Conservation (phyloP, 192 early-diverging fungal species). For the Endogone sp. region DNA sequence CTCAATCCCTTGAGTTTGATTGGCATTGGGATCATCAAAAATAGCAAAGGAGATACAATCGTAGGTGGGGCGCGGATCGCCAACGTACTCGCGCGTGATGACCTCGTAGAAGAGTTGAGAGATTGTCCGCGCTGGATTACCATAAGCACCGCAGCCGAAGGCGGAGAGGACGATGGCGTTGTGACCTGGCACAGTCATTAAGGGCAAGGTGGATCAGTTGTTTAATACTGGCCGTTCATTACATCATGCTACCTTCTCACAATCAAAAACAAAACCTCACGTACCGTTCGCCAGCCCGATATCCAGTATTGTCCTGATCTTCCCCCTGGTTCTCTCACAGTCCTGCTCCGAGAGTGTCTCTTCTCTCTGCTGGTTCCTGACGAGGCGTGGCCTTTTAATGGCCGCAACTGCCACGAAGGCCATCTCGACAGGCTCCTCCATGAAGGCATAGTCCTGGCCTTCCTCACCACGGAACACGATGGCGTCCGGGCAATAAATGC, state of each 20-base stretch:
- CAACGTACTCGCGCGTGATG: conserved; percentile 32
- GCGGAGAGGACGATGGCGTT: conserved; percentile 38
- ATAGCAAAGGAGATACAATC: not conserved
- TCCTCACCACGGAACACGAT: conserved; percentile 29
- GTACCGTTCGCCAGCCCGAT: conserved; percentile 41
- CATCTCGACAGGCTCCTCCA: conserved; percentile 38
- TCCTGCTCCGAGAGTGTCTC: conserved; percentile 30
- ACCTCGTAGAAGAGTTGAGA: conserved; percentile 38
- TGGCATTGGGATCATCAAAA: not conserved
- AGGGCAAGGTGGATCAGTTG: too few species aligned
- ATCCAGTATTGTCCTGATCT: conserved; percentile 38
- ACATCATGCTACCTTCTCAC: too few species aligned
- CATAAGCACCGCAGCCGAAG: conserved; percentile 37
- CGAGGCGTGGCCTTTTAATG: conserved; percentile 23
- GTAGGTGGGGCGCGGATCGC: conserved; percentile 7
- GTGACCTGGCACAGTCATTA: conserved; percentile 21
- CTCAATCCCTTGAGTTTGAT: not conserved
- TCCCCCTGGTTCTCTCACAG: conserved; percentile 31
- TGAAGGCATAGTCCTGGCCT: conserved; percentile 22
- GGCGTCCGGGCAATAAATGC: conserved; percentile 40
- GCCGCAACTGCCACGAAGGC: conserved; percentile 41
- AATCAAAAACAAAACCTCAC: not conserved
- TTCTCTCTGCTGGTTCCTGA: conserved; percentile 20
- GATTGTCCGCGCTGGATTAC: conserved; percentile 31
- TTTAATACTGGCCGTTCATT: too few species aligned